A percentile compares a stretch with the other conserved stretches of the same genome.
These are phyloP conservation scores for Penicillium sclerotigenum DNA, from an alignment of 2,329 filamentous ascomycete genomes.

Conservation along the genomic window DNA sequence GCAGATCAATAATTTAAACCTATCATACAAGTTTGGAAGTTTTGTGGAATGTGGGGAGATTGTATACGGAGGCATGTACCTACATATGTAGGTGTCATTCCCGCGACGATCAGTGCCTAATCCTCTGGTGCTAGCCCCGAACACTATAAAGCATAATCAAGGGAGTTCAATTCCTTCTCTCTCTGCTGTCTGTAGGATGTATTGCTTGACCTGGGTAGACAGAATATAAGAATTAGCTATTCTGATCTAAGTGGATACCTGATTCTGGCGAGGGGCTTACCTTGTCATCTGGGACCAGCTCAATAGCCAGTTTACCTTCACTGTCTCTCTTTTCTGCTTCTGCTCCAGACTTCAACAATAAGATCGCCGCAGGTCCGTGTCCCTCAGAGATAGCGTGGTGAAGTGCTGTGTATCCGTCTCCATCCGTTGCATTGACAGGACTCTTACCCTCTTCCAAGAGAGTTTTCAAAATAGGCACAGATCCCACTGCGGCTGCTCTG, in stretches of 20 bases:
- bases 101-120: neutral
- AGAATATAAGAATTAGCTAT: constrained; percentile 2
- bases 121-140: neutral
- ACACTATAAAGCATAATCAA: constrained; percentile 6
- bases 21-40: neutral
- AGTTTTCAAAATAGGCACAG: constrained; percentile 78
- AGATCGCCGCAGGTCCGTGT: constrained; percentile 75
- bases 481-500: constrained; percentile 84
- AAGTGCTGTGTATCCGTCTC: constrained; percentile 78
- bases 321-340: constrained; percentile 73
- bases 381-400: constrained; percentile 68
- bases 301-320: constrained; percentile 69
- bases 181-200: constrained; percentile 74
- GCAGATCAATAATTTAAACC: neutral
- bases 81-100: too few species aligned
- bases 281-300: constrained; percentile 82
- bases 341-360: constrained; percentile 78
- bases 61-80: neutral
- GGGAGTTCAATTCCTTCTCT: constrained; percentile 74
- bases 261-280: constrained; percentile 47
- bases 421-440: constrained; percentile 79
- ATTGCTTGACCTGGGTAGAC: constrained; percentile 62
- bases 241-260: neutral
- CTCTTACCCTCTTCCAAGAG: constrained; percentile 71
- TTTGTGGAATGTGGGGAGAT: constrained; percentile 14